Percentiles rank a stretch among this genome's conserved stretches.
phyloP scores from a whole-genome alignment of 1,139 yeast species.

The Candida albicans region DNA sequence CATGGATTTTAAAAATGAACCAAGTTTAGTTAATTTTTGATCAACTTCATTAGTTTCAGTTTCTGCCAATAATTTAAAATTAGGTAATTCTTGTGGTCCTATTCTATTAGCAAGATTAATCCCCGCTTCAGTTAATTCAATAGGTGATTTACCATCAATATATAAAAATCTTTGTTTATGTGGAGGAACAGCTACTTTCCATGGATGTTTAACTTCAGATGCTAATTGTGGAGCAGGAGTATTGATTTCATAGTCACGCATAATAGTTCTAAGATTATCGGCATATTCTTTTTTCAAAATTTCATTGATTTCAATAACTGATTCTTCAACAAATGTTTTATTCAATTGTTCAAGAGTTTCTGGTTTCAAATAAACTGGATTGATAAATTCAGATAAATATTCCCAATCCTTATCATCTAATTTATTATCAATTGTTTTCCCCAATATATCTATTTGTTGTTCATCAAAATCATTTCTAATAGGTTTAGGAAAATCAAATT shows the following conservation, averaged over 20 bases:
- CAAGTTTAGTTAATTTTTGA: slow-evolving; percentile 50
- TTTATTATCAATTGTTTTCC: slow-evolving; percentile 20
- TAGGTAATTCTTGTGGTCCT: slow-evolving; percentile 54
- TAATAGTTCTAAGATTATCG: slow-evolving; percentile 38
- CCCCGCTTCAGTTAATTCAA: slow-evolving; percentile 25
- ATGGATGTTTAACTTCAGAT: slow-evolving; percentile 62
- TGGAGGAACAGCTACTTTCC: slow-evolving; percentile 93
- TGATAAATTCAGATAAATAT: slow-evolving; percentile 55
- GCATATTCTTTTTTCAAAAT: slow-evolving; percentile 64
- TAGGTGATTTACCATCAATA: slow-evolving; percentile 60
- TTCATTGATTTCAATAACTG: slow-evolving; percentile 65
- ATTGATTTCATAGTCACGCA: slow-evolving; percentile 57
- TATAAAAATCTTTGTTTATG: slow-evolving; percentile 89
- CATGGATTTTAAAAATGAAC: slow-evolving; percentile 56
- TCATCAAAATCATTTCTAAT: slow-evolving; percentile 33
- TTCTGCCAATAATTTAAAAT: slow-evolving; percentile 29
- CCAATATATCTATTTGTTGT: slow-evolving; percentile 29
- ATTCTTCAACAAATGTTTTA: slow-evolving; percentile 59
- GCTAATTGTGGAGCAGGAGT: slow-evolving; percentile 58
- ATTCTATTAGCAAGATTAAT: slow-evolving; percentile 30
- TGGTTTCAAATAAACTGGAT: slow-evolving; percentile 50
- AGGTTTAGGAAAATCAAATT: slow-evolving; percentile 76
- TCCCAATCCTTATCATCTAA: slow-evolving; percentile 38
- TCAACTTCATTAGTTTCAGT: slow-evolving; percentile 13
- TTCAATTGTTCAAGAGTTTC: slow-evolving; percentile 32